Percentiles rank a stretch among this genome's conserved stretches.
These are phyloP conservation scores for Lippia alba DNA, from an alignment of 305 asterid genomes.

Conservation along the genomic window DNA sequence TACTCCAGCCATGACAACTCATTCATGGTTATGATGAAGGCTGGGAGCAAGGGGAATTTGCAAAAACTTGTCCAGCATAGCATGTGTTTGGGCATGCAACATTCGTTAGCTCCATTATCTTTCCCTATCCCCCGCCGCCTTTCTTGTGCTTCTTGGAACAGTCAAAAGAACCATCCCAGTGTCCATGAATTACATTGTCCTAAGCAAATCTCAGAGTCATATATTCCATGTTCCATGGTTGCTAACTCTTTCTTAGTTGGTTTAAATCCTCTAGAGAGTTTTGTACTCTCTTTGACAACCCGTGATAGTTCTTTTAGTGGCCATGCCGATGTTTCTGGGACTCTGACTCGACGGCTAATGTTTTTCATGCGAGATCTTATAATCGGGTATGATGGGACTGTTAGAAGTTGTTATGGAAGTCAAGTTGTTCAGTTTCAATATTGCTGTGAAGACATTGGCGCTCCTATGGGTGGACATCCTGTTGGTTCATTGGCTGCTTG, in stretches of 20 bases:
- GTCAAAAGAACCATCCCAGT: constrained; percentile 47
- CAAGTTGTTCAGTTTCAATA: constrained; percentile 82
- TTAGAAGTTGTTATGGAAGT: constrained; percentile 77
- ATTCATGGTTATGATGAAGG: constrained; percentile 77
- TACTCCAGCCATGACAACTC: constrained; percentile 64
- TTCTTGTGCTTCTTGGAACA: constrained; percentile 84
- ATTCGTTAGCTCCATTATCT: constrained; percentile 73
- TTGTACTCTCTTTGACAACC: constrained; percentile 77
- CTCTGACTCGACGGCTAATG: constrained; percentile 69
- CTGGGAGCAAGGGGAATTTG: constrained; percentile 97
- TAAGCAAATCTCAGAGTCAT: constrained; percentile 41
- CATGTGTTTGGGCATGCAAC: constrained; percentile 93
- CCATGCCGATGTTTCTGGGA: constrained; percentile 93
- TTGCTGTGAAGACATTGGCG: constrained; percentile 36
- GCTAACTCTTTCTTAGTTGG: constrained; percentile 74
- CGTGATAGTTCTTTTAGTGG: constrained; percentile 95
- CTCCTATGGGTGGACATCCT: constrained; percentile 67
- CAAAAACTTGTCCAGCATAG: constrained; percentile 88
- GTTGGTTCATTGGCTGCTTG: constrained; percentile 96
- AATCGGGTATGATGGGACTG: constrained; percentile 86
- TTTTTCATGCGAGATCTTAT: constrained; percentile 88
- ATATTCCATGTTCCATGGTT: constrained; percentile 64
- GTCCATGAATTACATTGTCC: constrained; percentile 36
- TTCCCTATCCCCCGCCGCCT: constrained; percentile 69
- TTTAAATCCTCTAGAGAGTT: constrained; percentile 82